phyloP scores from a whole-genome alignment of 1,284 basidiomycete genomes.

The Fistulinella cinereoalba region DNA sequence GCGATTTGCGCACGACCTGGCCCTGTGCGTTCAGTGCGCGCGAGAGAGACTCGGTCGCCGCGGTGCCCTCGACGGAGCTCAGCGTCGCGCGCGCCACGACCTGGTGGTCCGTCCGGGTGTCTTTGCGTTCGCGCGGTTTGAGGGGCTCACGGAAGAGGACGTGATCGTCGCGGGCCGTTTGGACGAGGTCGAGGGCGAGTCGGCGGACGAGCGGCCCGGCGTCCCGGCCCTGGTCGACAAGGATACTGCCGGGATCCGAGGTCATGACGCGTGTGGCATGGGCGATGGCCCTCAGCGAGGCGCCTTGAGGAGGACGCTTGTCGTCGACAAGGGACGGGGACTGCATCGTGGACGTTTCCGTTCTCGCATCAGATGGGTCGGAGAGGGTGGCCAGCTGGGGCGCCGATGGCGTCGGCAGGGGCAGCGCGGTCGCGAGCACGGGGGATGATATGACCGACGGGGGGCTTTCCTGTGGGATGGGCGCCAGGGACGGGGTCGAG shows the following conservation, averaged over 20 bases:
- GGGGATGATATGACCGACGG: slow-evolving; percentile 43
- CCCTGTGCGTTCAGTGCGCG: slow-evolving; percentile 40
- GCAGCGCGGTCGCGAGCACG: slow-evolving; percentile 35
- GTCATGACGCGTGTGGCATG: slow-evolving; percentile 89
- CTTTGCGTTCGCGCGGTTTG: slow-evolving; percentile 41
- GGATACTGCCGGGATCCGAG: slow-evolving; percentile 71
- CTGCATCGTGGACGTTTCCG: slow-evolving; percentile 32
- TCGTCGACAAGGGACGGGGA: slow-evolving; percentile 30
- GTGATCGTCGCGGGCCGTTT: slow-evolving; percentile 67
- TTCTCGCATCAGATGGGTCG: slow-evolving; percentile 19
- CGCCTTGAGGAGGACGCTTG: slow-evolving; percentile 46
- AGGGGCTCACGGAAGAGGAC: slow-evolving; percentile 50
- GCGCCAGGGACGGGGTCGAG: slow-evolving; percentile 1
- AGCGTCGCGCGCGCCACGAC: slow-evolving; percentile 41
- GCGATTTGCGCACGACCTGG: slow-evolving; percentile 37
- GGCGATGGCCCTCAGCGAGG: slow-evolving; percentile 71
- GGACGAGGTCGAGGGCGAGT: slow-evolving; percentile 72
- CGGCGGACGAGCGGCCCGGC: slow-evolving; percentile 58
- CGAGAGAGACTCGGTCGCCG: slow-evolving; percentile 46
- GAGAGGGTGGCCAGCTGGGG: slow-evolving; percentile 42
- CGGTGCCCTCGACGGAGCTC: slow-evolving; percentile 37
- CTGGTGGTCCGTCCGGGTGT: slow-evolving; percentile 29
- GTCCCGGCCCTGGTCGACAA: slow-evolving; percentile 64
- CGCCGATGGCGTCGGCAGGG: slow-evolving; percentile 36
- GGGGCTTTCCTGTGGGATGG: slow-evolving; percentile 12